Conservation (phyloP, 2,329 filamentous ascomycete species). For the Huntiella savannae region DNA sequence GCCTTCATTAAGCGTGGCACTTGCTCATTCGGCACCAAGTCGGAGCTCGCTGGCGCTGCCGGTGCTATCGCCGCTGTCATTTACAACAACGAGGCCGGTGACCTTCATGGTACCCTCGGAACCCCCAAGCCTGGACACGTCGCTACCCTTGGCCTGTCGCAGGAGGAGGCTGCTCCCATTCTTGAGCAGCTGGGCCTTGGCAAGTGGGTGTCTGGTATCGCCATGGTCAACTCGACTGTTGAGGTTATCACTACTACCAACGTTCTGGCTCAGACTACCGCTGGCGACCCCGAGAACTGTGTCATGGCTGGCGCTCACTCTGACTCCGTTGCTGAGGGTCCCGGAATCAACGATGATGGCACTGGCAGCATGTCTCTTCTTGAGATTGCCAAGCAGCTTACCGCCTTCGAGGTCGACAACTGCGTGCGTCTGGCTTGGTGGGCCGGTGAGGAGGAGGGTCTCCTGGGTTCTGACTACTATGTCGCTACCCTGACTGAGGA, state of each 20-base stretch:
- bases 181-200: constrained; percentile 33
- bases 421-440: constrained; percentile 51
- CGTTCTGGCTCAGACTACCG: constrained; percentile 41
- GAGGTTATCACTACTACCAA: constrained; percentile 36
- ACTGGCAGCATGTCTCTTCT: constrained; percentile 44
- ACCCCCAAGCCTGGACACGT: constrained; percentile 38
- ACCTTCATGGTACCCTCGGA: constrained; percentile 49
- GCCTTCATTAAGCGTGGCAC: constrained; percentile 51
- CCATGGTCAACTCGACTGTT: constrained; percentile 40
- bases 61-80: constrained; percentile 54
- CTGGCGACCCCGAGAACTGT: constrained; percentile 41
- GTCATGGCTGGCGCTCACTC: constrained; percentile 48
- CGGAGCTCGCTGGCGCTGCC: constrained; percentile 44
- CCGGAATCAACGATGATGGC: constrained; percentile 64
- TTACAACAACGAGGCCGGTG: constrained; percentile 51
- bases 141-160: constrained; percentile 48
- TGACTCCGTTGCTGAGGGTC: constrained; percentile 42
- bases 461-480: constrained; percentile 45
- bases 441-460: constrained; percentile 47
- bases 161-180: constrained; percentile 37
- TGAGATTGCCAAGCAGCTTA: constrained; percentile 41
- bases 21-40: constrained; percentile 56
- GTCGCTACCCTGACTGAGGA: constrained; percentile 31
- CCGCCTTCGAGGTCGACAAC: constrained; percentile 40
- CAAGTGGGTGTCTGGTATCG: constrained; percentile 31